Evolutionary conservation across 2,329 filamentous ascomycete genomes (phyloP).

Genomic region (Pseudogymnoascus sp.): DNA sequence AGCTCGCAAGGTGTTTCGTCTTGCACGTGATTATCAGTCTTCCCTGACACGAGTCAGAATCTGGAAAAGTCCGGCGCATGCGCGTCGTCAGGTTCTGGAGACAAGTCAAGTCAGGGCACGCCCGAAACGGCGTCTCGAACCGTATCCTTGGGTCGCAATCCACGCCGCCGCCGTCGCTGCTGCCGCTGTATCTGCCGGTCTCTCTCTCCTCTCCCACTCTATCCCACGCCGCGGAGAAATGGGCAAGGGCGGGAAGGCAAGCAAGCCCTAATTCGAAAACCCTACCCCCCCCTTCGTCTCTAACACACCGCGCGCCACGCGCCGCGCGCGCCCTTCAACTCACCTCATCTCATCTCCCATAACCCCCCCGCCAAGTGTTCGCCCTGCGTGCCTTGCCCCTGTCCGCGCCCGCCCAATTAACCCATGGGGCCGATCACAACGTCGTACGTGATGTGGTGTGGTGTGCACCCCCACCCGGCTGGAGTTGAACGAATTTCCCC

Average conservation of each 20-base stretch:
- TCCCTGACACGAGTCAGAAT: not conserved
- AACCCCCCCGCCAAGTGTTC: not conserved
- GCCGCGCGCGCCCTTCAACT: not conserved
- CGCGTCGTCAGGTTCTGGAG: not conserved
- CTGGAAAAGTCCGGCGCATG: too few relatives aligned
- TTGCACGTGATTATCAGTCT: not conserved
- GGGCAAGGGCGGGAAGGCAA: not conserved
- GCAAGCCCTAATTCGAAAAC: constrained; percentile 2
- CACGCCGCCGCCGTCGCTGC: not conserved
- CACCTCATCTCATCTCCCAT: not conserved
- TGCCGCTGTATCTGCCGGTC: not conserved
- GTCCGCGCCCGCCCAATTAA: not conserved
- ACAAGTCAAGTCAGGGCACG: not conserved
- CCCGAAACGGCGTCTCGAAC: too few relatives aligned
- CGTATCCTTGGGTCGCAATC: too few relatives aligned
- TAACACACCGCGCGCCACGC: not conserved
- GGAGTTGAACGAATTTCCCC: not conserved
- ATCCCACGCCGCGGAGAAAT: not conserved
- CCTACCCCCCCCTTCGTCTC: not conserved
- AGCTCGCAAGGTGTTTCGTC: not conserved
- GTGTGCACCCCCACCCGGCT: not conserved
- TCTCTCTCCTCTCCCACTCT: not conserved
- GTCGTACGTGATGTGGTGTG: not conserved
- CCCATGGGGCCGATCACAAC: not conserved
- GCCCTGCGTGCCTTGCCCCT: not conserved